These are phyloP conservation scores for Irpex sp. DNA, from an alignment of 1,284 basidiomycete genomes.

Conservation along the genomic window DNA sequence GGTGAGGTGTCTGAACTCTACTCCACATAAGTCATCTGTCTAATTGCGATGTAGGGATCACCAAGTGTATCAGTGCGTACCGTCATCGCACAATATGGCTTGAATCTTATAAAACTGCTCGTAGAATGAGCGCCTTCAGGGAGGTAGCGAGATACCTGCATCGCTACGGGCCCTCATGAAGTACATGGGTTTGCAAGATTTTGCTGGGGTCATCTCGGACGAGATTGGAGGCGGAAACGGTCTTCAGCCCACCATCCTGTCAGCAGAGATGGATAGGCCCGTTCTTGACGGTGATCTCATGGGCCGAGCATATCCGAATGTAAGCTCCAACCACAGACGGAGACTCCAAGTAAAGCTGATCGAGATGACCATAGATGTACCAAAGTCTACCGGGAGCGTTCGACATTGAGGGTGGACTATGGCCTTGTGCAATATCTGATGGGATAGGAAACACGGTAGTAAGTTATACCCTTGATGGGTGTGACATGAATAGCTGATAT, in stretches of 20 bases:
- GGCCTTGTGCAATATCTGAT: conserved; percentile 43
- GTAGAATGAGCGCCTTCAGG: conserved; percentile 29
- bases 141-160: conserved; percentile 31
- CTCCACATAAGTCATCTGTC: neutral
- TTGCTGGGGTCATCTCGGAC: conserved; percentile 37
- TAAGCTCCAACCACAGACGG: conserved; percentile 14
- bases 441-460: conserved; percentile 40
- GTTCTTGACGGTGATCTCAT: conserved; percentile 44
- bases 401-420: conserved; percentile 32
- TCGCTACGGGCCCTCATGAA: conserved; percentile 22
- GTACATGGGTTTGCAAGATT: conserved; percentile 23
- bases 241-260: conserved; percentile 46
- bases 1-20: conserved; percentile 28
- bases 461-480: neutral
- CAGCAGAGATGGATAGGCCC: conserved; percentile 29
- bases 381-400: conserved; percentile 38
- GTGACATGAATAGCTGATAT: neutral
- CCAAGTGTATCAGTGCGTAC: conserved; percentile 38
- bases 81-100: neutral
- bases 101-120: neutral
- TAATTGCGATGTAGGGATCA: conserved; percentile 32
- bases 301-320: conserved; percentile 43
- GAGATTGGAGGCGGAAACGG: conserved; percentile 62
- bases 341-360: conserved; percentile 26
- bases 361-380: conserved; percentile 22